Evolutionary conservation across 108 stramenopile genomes (phyloP).

Genomic region (Schizochytrium sp.): DNA sequence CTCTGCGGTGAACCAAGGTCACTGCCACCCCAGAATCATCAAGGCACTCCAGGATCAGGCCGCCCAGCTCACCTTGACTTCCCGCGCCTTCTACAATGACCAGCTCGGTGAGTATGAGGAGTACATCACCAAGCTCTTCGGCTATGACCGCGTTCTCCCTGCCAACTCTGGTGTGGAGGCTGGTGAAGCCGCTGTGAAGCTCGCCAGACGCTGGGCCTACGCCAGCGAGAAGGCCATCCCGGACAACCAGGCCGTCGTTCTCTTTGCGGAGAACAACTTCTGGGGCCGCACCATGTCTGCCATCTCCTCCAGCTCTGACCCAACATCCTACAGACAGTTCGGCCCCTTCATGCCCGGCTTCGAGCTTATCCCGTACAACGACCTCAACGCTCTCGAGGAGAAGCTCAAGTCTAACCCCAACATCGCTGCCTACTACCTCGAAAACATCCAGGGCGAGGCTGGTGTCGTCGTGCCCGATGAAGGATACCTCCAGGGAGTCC

Average conservation of each 20-base stretch:
- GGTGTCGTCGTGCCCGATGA: slow-evolving; percentile 97
- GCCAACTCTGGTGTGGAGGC: slow-evolving; percentile 99
- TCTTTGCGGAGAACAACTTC: slow-evolving; percentile 97
- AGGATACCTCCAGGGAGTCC: slow-evolving; percentile 90
- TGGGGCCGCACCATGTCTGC: slow-evolving; percentile 99
- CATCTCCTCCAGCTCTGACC: slow-evolving; percentile 92
- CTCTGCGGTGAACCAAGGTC: slow-evolving; percentile 98
- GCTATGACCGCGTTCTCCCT: slow-evolving; percentile 95
- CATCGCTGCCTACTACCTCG: slow-evolving; percentile 98
- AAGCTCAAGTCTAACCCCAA: slow-evolving; percentile 85
- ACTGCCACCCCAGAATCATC: slow-evolving; percentile 98
- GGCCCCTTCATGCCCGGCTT: slow-evolving; percentile 99
- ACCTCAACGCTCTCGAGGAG: slow-evolving; percentile 85
- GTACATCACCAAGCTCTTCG: slow-evolving; percentile 89
- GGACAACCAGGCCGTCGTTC: slow-evolving; percentile 84
- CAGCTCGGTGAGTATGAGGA: slow-evolving; percentile 90
- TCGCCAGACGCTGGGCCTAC: slow-evolving; percentile 93
- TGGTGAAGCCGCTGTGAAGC: slow-evolving; percentile 96
- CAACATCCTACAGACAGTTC: slow-evolving; percentile 85
- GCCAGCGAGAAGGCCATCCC: slow-evolving; percentile 91
- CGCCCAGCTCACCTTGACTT: slow-evolving; percentile 90
- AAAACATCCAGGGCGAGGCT: slow-evolving; percentile 99
- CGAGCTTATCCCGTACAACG: slow-evolving; percentile 87
- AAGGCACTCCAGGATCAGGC: slow-evolving; percentile 90
- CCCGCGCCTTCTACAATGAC: slow-evolving; percentile 98